Percentiles rank a stretch among this genome's conserved stretches.
These are phyloP conservation scores for Aspergillus quadricinctus DNA, from an alignment of 2,329 filamentous ascomycete species.

Conservation along the genomic window DNA sequence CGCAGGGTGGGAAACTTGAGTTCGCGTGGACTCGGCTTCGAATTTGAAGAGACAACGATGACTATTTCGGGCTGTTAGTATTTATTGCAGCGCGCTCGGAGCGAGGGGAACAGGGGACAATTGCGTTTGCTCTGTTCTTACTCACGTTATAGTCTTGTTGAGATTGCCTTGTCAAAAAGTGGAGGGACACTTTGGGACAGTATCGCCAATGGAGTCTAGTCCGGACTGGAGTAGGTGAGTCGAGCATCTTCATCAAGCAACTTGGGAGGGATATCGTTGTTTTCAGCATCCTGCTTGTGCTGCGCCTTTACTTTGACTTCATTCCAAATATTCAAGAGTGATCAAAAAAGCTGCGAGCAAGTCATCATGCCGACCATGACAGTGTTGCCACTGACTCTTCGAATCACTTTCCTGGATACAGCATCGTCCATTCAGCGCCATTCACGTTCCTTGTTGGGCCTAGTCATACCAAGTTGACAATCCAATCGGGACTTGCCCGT, in stretches of 20 bases:
- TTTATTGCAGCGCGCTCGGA: not conserved
- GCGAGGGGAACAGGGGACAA: not conserved
- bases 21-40: not conserved
- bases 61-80: not conserved
- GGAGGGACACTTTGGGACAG: not conserved
- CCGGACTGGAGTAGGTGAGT: conserved; percentile 33
- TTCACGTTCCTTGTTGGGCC: conserved; percentile 47
- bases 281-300: not conserved
- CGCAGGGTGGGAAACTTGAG: not conserved
- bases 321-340: not conserved
- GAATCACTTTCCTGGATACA: conserved; percentile 18
- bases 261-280: not conserved
- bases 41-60: not conserved
- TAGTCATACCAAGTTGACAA: conserved; percentile 42
- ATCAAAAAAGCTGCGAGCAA: not conserved
- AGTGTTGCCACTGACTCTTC: conserved; percentile 18
- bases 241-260: not conserved
- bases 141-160: not conserved
- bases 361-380: conserved; percentile 7
- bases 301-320: not conserved
- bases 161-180: not conserved
- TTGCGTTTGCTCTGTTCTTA: not conserved
- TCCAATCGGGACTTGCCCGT: conserved; percentile 44
- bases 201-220: conserved; percentile 21
- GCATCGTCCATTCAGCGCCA: conserved; percentile 41